Conservation (phyloP, 1,284 basidiomycete genomes). For the Uromyces viciae-fabae region DNA sequence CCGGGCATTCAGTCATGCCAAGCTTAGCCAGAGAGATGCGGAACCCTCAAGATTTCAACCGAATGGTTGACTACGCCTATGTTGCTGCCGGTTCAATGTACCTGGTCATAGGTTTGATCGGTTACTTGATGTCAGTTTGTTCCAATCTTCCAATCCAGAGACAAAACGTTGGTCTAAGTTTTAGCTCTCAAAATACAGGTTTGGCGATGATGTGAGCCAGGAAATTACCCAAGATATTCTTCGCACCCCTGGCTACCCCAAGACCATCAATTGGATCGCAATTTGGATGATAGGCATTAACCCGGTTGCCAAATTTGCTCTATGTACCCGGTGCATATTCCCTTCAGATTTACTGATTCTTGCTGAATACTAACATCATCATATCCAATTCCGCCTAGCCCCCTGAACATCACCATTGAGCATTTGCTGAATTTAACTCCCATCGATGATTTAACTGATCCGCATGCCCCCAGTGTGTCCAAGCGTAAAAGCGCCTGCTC, state of each 20-base stretch:
- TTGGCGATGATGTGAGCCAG: slow-evolving; percentile 38
- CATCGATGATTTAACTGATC: slow-evolving; percentile 5
- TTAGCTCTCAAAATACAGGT: not conserved
- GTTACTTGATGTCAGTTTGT: slow-evolving; percentile 31
- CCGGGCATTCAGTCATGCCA: slow-evolving; percentile 40
- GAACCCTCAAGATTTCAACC: slow-evolving; percentile 35
- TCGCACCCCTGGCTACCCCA: not conserved
- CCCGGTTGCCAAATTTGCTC: slow-evolving; percentile 37
- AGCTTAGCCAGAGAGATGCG: slow-evolving; percentile 40
- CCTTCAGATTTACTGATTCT: not conserved
- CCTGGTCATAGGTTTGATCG: slow-evolving; percentile 18
- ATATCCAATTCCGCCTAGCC: not conserved
- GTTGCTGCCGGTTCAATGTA: slow-evolving; percentile 36
- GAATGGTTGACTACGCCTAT: slow-evolving; percentile 40
- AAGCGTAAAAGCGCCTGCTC: not conserved
- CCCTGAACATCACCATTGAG: slow-evolving; percentile 36
- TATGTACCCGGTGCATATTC: slow-evolving; percentile 19
- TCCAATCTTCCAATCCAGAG: not conserved
- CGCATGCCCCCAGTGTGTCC: not conserved
- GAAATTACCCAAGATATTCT: slow-evolving; percentile 42
- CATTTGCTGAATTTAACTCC: slow-evolving; percentile 24
- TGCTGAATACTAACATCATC: not conserved
- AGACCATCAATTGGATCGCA: not conserved
- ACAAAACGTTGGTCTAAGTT: not conserved
- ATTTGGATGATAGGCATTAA: slow-evolving; percentile 40